These are phyloP conservation scores for Gynochthodes officinalis DNA, from an alignment of 257 asterid species.

Conservation along the genomic window DNA sequence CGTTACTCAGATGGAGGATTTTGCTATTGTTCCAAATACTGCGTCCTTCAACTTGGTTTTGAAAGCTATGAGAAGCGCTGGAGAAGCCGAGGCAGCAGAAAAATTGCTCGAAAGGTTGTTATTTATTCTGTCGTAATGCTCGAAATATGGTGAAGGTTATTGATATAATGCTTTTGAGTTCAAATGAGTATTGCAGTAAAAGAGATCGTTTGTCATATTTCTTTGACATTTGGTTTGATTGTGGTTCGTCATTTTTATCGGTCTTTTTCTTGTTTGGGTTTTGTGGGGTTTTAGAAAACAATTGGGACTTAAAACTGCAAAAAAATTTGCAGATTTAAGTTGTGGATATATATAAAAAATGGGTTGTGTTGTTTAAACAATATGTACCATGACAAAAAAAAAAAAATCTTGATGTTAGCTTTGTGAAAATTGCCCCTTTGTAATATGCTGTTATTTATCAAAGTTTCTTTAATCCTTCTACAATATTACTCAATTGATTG, in stretches of 20 bases:
- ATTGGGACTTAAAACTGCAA: neutral
- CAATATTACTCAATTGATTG: neutral
- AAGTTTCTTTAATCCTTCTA: neutral
- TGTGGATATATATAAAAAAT: neutral
- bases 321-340: neutral
- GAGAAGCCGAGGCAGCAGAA: constrained; percentile 54
- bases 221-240: neutral
- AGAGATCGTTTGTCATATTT: neutral
- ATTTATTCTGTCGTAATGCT: too few species aligned
- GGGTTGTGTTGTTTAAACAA: neutral
- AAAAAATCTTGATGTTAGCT: neutral
- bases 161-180: neutral
- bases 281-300: neutral
- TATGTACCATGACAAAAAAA: neutral
- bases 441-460: neutral
- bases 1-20: constrained; percentile 56
- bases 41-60: constrained; percentile 75
- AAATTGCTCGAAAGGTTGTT: constrained; percentile 72
- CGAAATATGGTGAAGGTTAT: too few species aligned
- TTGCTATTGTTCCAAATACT: constrained; percentile 53
- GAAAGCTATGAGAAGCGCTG: constrained; percentile 61
- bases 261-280: neutral
- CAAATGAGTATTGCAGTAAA: neutral
- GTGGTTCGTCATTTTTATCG: neutral
- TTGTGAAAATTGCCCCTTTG: neutral